These are phyloP conservation scores for Aristolochia contorta DNA, from an alignment of 164 flowering plant species.

Conservation along the genomic window DNA sequence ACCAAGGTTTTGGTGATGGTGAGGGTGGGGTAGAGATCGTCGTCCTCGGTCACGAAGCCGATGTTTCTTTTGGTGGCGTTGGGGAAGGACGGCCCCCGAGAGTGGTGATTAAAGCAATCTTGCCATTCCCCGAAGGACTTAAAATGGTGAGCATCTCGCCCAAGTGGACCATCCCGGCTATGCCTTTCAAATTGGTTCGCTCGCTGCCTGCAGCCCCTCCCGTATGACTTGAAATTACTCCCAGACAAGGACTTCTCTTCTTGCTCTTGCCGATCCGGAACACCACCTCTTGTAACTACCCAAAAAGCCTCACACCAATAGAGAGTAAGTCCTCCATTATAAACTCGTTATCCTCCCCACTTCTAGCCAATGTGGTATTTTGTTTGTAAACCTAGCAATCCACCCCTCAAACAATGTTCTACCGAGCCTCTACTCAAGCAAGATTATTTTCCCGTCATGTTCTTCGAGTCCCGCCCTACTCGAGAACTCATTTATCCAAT, in stretches of 20 bases:
- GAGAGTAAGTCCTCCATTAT: too few species aligned
- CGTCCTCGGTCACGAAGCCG: conserved; percentile 81
- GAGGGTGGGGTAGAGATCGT: conserved; percentile 53
- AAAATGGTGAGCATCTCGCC: conserved; percentile 78
- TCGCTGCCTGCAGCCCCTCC: conserved; percentile 10
- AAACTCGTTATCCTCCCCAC: too few species aligned
- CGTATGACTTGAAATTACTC: neutral
- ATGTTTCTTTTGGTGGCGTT: conserved; percentile 43
- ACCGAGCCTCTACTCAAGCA: too few species aligned
- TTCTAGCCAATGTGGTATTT: too few species aligned
- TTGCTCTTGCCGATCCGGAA: conserved; percentile 23
- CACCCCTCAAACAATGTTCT: too few species aligned
- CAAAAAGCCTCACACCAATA: too few species aligned
- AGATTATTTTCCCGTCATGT: too few species aligned
- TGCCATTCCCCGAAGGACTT: conserved; percentile 90
- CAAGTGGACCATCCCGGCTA: conserved; percentile 49
- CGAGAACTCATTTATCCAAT: too few species aligned
- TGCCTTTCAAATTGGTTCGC: conserved; percentile 43
- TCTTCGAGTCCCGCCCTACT: too few species aligned
- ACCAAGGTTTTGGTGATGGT: conserved; percentile 63
- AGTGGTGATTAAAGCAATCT: conserved; percentile 68
- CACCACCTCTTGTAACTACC: conserved; percentile 53
- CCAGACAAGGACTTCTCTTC: neutral
- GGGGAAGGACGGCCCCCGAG: conserved; percentile 57
- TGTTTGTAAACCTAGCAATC: too few species aligned